Evolutionary conservation across 176 grass and related monocot species (phyloP).

Genomic region (Cenchrus americanus): DNA sequence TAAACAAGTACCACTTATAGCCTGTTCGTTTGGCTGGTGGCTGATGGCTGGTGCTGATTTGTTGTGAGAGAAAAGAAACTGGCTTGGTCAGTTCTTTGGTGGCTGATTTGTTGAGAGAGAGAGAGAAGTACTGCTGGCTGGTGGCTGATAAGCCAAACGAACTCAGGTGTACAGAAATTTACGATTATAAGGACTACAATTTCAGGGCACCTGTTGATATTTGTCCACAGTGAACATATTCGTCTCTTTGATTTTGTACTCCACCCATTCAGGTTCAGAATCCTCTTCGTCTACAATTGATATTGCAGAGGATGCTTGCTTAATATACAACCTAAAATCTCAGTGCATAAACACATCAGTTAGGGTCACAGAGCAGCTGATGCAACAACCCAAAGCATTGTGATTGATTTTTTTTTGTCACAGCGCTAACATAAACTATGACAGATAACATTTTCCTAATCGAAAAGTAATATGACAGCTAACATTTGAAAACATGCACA

Average conservation of each 20-base stretch:
- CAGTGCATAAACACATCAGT: constrained; percentile 10
- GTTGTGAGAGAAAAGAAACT: too few relatives aligned
- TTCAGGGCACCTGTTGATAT: constrained; percentile 85
- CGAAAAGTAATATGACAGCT: not conserved
- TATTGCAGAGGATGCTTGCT: constrained; percentile 72
- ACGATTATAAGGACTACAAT: not conserved
- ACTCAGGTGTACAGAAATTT: not conserved
- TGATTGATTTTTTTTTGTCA: not conserved
- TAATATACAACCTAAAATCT: constrained; percentile 82
- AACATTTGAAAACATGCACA: not conserved
- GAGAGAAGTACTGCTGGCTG: too few relatives aligned
- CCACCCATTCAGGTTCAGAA: constrained; percentile 78
- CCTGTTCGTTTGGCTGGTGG: too few relatives aligned
- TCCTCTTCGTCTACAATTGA: constrained; percentile 58
- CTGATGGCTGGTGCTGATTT: too few relatives aligned
- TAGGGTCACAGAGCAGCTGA: not conserved
- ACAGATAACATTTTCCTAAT: not conserved
- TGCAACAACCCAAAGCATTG: not conserved
- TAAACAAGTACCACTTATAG: constrained; percentile 44
- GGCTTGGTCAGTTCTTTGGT: too few relatives aligned
- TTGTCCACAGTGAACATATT: constrained; percentile 95
- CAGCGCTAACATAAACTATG: not conserved
- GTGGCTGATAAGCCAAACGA: too few relatives aligned
- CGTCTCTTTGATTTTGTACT: constrained; percentile 98
- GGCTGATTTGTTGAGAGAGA: too few relatives aligned